phyloP scores from a whole-genome alignment of 495 filamentous ascomycete species.

The Neurospora discreta region DNA sequence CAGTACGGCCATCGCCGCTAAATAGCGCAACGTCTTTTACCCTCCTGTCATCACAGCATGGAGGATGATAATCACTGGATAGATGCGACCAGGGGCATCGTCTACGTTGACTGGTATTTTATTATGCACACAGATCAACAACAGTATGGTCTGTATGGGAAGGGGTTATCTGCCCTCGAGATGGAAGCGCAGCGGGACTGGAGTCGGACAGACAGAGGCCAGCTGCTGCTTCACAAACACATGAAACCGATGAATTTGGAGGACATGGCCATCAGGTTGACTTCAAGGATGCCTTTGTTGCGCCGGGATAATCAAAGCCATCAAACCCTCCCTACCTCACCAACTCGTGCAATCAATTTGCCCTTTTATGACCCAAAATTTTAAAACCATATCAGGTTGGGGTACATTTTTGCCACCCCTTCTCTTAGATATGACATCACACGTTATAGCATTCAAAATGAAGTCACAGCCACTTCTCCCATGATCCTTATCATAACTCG shows the following conservation, averaged over 20 bases:
- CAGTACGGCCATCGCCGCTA: neutral
- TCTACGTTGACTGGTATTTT: neutral
- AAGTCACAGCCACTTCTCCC: neutral
- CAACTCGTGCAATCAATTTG: neutral
- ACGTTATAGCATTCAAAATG: neutral
- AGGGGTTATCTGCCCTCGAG: neutral
- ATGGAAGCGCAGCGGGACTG: neutral
- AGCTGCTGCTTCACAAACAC: neutral
- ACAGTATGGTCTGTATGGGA: neutral
- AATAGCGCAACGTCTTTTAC: neutral
- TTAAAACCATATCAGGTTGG: neutral
- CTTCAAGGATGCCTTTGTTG: neutral
- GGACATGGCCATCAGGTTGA: neutral
- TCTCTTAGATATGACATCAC: neutral
- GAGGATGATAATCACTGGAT: slow-evolving; percentile 3
- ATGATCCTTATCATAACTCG: neutral
- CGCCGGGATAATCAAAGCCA: neutral
- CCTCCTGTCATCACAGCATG: neutral
- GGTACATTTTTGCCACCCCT: neutral
- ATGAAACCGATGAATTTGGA: neutral
- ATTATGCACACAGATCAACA: neutral
- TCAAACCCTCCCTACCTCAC: neutral
- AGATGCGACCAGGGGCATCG: slow-evolving; percentile 2
- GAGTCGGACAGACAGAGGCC: neutral
- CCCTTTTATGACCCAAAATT: neutral